Conservation (phyloP, 257 asterid species). For the Solanum pinnatisectum region DNA sequence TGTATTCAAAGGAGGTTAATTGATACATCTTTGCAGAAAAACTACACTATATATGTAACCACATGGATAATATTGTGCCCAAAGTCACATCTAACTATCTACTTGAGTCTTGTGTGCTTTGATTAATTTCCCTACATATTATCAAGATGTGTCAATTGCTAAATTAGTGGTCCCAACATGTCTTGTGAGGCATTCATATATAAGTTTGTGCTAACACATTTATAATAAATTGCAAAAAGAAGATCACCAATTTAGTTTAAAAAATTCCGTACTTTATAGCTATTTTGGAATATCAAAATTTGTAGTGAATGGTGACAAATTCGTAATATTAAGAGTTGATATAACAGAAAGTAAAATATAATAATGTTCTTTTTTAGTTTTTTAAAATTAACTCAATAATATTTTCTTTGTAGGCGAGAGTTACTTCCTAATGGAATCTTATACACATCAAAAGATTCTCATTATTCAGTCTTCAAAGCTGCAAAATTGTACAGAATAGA, state of each 20-base stretch:
- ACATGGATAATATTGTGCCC: not conserved
- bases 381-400: not conserved
- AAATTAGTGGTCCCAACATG: not conserved
- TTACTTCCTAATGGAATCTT: conserved; percentile 1
- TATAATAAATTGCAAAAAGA: not conserved
- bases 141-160: not conserved
- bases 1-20: too few species aligned
- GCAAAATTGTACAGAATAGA: conserved; percentile 2
- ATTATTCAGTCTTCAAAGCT: not conserved
- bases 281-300: too few species aligned
- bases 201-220: not conserved
- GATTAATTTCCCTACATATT: not conserved
- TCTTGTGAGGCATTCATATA: not conserved
- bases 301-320: not conserved
- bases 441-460: not conserved
- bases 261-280: not conserved
- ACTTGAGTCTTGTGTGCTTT: not conserved
- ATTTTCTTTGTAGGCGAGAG: not conserved
- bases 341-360: not conserved
- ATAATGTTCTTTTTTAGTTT: not conserved
- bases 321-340: not conserved
- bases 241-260: not conserved
- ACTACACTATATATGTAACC: too few species aligned
- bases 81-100: not conserved
- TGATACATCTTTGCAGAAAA: too few species aligned